A percentile compares a stretch with the other conserved stretches of the same genome.
Conservation (phyloP, 768 basidiomycete species). For the Gyrodon lividus region DNA sequence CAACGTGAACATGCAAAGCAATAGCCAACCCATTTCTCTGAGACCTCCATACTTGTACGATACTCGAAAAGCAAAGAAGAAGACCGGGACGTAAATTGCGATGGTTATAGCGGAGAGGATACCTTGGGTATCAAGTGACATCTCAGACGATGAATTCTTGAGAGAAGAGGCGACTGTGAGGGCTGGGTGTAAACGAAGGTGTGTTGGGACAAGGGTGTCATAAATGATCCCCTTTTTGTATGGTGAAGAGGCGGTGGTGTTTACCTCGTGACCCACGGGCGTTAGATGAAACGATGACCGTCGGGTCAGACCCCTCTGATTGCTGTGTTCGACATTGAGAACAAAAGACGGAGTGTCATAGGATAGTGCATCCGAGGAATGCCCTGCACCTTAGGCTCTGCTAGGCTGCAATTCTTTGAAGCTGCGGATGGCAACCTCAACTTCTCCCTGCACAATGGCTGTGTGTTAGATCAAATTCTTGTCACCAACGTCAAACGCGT, state of each 20-base stretch:
- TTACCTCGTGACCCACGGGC: not conserved
- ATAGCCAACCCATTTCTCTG: conserved; percentile 65
- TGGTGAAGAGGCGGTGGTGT: conserved; percentile 19
- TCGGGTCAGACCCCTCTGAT: not conserved
- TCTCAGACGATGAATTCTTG: conserved; percentile 10
- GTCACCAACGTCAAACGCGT: too few species aligned
- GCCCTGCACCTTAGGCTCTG: not conserved
- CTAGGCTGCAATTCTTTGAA: too few species aligned
- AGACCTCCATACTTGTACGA: conserved; percentile 54
- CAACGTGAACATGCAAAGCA: conserved; percentile 58
- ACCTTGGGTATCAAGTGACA: conserved; percentile 41
- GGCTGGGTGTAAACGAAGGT: not conserved
- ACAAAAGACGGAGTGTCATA: too few species aligned
- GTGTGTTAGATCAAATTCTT: not conserved
- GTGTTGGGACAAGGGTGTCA: not conserved
- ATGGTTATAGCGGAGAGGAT: conserved; percentile 61
- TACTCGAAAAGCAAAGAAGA: conserved; percentile 44
- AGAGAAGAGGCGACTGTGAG: not conserved
- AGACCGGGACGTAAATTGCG: conserved; percentile 57
- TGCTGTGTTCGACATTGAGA: not conserved
- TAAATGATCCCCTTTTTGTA: conserved; percentile 18
- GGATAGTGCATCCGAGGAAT: not conserved
- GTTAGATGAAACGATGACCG: not conserved
- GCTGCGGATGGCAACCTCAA: not conserved
- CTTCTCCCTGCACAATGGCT: not conserved